A percentile compares a stretch with the other conserved stretches of the same genome.
phyloP scores from a whole-genome alignment of 2,329 filamentous ascomycete genomes.

The Aspergillus ibericus region DNA sequence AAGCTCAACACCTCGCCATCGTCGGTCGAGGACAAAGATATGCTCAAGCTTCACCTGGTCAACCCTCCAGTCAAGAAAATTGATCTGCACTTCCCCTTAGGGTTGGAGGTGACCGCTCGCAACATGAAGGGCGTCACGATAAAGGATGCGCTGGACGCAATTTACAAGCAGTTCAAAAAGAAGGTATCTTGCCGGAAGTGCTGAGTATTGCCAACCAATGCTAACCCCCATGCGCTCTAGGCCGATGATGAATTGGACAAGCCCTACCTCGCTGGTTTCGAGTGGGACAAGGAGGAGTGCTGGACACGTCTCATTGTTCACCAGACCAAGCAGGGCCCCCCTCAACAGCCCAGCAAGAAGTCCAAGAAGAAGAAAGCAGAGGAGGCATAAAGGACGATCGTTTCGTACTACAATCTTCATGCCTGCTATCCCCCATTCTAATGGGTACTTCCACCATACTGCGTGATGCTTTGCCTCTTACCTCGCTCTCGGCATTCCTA shows the following conservation, averaged over 20 bases:
- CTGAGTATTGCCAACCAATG: neutral
- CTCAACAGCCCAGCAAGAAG: constrained; percentile 49
- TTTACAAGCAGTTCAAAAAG: constrained; percentile 96
- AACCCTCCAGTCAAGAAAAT: constrained; percentile 88
- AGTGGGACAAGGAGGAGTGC: constrained; percentile 92
- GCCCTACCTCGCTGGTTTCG: constrained; percentile 88
- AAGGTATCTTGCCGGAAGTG: constrained; percentile 57
- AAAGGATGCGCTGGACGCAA: constrained; percentile 93
- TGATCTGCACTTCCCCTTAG: constrained; percentile 86
- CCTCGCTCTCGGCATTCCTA: constrained; percentile 14
- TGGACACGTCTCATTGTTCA: constrained; percentile 87
- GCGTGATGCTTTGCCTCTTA: constrained; percentile 15
- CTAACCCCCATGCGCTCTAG: constrained; percentile 48
- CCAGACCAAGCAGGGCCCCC: constrained; percentile 69
- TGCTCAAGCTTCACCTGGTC: constrained; percentile 78
- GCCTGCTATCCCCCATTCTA: constrained; percentile 1
- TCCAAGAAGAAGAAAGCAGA: constrained; percentile 64
- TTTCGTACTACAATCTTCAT: neutral
- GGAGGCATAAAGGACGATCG: constrained; percentile 32
- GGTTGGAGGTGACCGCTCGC: constrained; percentile 81
- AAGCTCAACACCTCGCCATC: constrained; percentile 86
- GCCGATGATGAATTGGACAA: constrained; percentile 86
- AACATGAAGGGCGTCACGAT: constrained; percentile 95
- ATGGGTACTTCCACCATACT: neutral
- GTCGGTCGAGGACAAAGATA: constrained; percentile 77